These are phyloP conservation scores for Dendrobium nobile DNA, from an alignment of 106 monocot genomes.

Conservation along the genomic window DNA sequence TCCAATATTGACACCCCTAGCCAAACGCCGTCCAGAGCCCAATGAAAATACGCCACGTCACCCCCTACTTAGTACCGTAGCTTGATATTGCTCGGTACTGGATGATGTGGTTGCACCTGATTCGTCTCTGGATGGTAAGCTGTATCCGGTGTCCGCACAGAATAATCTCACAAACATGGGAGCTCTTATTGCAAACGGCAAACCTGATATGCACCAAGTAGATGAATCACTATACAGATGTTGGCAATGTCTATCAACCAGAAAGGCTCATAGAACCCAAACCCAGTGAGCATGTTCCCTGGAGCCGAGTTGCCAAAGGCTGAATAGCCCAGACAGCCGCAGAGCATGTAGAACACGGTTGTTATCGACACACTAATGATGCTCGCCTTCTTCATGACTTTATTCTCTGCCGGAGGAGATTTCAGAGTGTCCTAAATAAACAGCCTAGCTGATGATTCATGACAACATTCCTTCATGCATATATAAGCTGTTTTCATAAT, in stretches of 20 bases:
- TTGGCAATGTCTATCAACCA: slow-evolving; percentile 58
- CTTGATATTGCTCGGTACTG: too few species aligned
- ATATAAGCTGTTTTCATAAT: background rate
- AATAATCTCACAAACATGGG: background rate
- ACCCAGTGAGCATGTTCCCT: slow-evolving; percentile 62
- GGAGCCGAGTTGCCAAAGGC: slow-evolving; percentile 54
- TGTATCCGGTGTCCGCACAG: too few species aligned
- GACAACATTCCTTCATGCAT: background rate
- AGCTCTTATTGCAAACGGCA: background rate
- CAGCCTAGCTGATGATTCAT: background rate
- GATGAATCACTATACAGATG: slow-evolving; percentile 48
- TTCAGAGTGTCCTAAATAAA: slow-evolving; percentile 48
- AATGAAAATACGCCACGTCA: too few species aligned
- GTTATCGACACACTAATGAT: slow-evolving; percentile 46
- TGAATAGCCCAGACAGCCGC: slow-evolving; percentile 53
- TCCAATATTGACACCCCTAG: too few species aligned
- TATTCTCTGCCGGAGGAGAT: slow-evolving; percentile 67
- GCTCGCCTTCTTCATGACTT: slow-evolving; percentile 58
- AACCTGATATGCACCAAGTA: slow-evolving; percentile 64
- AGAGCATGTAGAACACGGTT: slow-evolving; percentile 47
- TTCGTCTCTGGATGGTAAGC: too few species aligned
- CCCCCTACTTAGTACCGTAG: too few species aligned
- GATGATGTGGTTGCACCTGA: too few species aligned
- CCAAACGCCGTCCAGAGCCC: too few species aligned
- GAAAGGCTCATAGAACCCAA: slow-evolving; percentile 57